phyloP scores from a whole-genome alignment of 2,329 filamentous ascomycete species.

The Neocucurbitaria cava region DNA sequence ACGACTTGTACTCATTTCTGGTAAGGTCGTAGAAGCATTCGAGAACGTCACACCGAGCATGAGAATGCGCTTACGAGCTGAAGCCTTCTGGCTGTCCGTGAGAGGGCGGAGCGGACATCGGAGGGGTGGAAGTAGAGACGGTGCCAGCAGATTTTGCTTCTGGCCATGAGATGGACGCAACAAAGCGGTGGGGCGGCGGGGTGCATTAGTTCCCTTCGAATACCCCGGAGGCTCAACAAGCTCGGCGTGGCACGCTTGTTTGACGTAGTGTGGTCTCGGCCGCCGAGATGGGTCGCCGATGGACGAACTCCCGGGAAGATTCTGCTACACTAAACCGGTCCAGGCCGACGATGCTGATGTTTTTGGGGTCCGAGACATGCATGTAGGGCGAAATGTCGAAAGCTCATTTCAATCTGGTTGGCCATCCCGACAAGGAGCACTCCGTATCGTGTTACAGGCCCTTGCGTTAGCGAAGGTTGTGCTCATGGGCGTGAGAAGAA shows the following conservation, averaged over 20 bases:
- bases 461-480: not conserved
- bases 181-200: conserved; percentile 24
- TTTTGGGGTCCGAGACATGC: not conserved
- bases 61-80: conserved; percentile 4
- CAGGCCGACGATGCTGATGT: not conserved
- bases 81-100: conserved; percentile 12
- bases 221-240: conserved; percentile 38
- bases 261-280: conserved; percentile 21
- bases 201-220: conserved; percentile 32
- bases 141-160: conserved; percentile 31
- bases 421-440: not conserved
- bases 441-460: not conserved
- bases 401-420: not conserved
- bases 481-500: not conserved
- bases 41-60: conserved; percentile 16
- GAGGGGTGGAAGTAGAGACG: conserved; percentile 11
- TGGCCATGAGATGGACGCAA: conserved; percentile 23
- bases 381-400: conserved; percentile 2
- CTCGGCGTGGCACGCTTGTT: conserved; percentile 24
- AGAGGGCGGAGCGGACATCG: conserved; percentile 9
- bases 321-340: conserved; percentile 10
- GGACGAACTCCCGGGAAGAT: conserved; percentile 36
- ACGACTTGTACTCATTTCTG: not conserved
- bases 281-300: conserved; percentile 11
- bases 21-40: conserved; percentile 20